Base-by-base conservation (phyloP, 179 eudicot genomes). In the Sideroxylon spinosum region DNA sequence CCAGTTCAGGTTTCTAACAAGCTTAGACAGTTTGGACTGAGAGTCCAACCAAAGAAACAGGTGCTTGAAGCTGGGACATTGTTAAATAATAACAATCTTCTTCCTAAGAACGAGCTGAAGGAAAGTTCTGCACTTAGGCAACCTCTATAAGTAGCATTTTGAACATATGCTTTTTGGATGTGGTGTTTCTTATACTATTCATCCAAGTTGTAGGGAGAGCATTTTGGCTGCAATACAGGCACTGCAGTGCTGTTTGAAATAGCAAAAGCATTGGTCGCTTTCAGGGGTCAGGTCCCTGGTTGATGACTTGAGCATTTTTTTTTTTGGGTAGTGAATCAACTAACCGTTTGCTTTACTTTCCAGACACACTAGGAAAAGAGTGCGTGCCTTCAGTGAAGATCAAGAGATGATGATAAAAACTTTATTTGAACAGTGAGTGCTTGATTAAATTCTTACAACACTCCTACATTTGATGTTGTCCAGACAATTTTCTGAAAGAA, bases 381-480 rank as follows among this genome's bases (percentile, higher is more conserved):
- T 89, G 23, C 86, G 84, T 5, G 97, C 95, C 76, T 85, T 93
- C 69, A 91, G 90, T 81, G 84, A 85, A 77, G 90, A 84, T 60
- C 87, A 92, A 82, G 93, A 92, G 85, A 78, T 59, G 85, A 85
- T 81, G 81, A 90, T 92, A 63, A 91, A 82, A 87, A 83, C 82
- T 76, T 79, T 94, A 76, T 94, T 87, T 89, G 91, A 92, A 86
- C 92, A 90, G 98, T 93, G 81, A 88, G 95, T 88, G 80, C 73
- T 78, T 73, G 50, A 80, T 16, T 50, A 50, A 57, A 61, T 78
- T 32, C 49, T 26, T 66, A 64, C 28, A 55, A 62, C 16, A 65
- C 9, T 26, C 44, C 59, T 67, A 67, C 12, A 26, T n/a, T 73
- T 23, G 20, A 28, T 62, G 59, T 48, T 17, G 48, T 46, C 50